Percentiles rank a stretch among this genome's conserved stretches.
Conservation (phyloP, 2,329 filamentous ascomycete genomes). For the Paecilomyces fulvus region DNA sequence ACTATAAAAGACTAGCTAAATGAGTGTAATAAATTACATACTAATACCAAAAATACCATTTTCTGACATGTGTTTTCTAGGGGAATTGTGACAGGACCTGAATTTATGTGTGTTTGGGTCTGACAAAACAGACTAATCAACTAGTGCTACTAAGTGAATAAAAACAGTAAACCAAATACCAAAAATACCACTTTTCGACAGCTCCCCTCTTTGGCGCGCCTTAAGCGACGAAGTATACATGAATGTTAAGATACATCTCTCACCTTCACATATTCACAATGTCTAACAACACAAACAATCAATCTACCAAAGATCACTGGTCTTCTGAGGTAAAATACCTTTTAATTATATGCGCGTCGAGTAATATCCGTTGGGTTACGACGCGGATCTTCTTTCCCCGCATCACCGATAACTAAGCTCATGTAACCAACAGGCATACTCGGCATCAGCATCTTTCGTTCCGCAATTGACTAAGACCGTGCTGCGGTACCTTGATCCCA, state of each 20-base stretch:
- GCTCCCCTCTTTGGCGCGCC: too few species aligned
- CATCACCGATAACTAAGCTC: constrained; percentile 3
- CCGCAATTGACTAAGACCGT: constrained; percentile 54
- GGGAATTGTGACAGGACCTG: too few species aligned
- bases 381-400: not conserved
- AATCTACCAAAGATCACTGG: constrained; percentile 27
- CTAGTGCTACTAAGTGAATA: too few species aligned
- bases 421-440: constrained; percentile 43
- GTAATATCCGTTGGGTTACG: not conserved
- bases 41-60: too few species aligned
- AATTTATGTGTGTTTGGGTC: too few species aligned
- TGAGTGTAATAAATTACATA: too few species aligned
- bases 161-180: too few species aligned
- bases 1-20: too few species aligned
- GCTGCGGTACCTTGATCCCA: constrained; percentile 50
- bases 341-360: not conserved
- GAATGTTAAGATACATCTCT: not conserved
- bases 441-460: constrained; percentile 55
- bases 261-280: not conserved
- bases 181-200: too few species aligned
- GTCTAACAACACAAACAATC: not conserved
- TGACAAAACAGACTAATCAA: too few species aligned
- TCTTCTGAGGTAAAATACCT: constrained; percentile 22
- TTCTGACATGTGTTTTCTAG: too few species aligned
- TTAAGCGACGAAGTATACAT: not conserved